A percentile compares a stretch with the other conserved stretches of the same genome.
phyloP scores from a whole-genome alignment of 345 rosid genomes.

The Abelmoschus esculentus region DNA sequence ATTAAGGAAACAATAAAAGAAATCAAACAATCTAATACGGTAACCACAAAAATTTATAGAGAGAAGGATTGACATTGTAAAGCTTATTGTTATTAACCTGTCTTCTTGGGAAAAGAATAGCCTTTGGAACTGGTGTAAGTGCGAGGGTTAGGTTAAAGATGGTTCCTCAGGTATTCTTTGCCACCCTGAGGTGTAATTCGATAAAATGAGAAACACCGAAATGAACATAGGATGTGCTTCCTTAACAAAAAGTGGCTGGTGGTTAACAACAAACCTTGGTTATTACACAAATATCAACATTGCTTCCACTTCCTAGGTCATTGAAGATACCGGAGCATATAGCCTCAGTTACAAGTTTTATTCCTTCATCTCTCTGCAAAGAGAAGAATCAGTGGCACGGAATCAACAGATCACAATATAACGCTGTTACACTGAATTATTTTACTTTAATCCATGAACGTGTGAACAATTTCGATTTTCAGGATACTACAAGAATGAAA shows the following conservation, averaged over 20 bases:
- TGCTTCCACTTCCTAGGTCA: constrained; percentile 86
- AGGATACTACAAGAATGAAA: neutral
- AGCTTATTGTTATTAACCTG: constrained; percentile 32
- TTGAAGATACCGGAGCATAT: constrained; percentile 75
- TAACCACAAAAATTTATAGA: neutral
- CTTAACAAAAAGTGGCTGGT: neutral
- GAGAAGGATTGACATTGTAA: neutral
- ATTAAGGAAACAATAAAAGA: neutral
- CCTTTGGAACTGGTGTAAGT: constrained; percentile 48
- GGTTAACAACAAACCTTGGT: constrained; percentile 50
- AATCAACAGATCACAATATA: neutral
- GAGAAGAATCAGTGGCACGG: constrained; percentile 1
- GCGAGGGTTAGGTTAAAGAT: constrained; percentile 70
- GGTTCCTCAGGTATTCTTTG: constrained; percentile 69
- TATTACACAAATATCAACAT: constrained; percentile 80
- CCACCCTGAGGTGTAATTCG: constrained; percentile 39
- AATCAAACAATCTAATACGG: neutral
- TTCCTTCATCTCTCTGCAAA: constrained; percentile 66
- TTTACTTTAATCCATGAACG: neutral
- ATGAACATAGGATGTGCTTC: neutral
- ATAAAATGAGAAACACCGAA: neutral
- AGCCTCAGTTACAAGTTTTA: constrained; percentile 57
- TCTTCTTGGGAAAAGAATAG: constrained; percentile 61
- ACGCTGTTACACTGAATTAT: neutral
- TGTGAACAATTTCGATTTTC: neutral